Conservation (phyloP, 176 grass and related monocot species). For the Phyllostachys edulis region DNA sequence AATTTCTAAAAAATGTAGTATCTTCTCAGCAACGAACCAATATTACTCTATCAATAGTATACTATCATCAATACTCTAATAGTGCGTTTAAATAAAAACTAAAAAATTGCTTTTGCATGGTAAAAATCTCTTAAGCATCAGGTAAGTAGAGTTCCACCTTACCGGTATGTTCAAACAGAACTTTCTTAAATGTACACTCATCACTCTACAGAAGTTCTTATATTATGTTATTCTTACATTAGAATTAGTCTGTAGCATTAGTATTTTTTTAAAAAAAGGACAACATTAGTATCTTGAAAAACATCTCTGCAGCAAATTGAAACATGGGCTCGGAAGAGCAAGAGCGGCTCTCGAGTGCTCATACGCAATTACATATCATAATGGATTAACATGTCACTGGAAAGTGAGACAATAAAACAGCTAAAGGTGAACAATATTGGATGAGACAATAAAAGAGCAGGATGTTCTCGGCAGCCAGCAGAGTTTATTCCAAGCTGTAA, state of each 20-base stretch:
- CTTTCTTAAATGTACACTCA: too few relatives aligned
- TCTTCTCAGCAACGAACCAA: too few relatives aligned
- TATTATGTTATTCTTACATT: too few relatives aligned
- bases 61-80: too few relatives aligned
- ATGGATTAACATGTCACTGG: background rate
- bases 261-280: background rate
- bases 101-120: too few relatives aligned
- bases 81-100: too few relatives aligned
- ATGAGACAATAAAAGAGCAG: background rate
- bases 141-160: too few relatives aligned
- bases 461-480: background rate
- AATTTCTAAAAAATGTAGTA: too few relatives aligned
- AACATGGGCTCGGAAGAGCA: background rate
- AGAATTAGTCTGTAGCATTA: background rate
- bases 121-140: too few relatives aligned
- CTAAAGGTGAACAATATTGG: background rate
- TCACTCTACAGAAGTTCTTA: too few relatives aligned
- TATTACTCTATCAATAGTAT: too few relatives aligned
- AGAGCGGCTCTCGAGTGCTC: background rate
- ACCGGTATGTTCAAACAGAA: too few relatives aligned
- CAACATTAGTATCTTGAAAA: background rate
- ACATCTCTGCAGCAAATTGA: background rate
- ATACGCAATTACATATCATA: background rate
- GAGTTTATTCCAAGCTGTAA: background rate
- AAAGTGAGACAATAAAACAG: background rate